Conservation (phyloP, 495 filamentous ascomycete genomes). For the Neurospora sp. region DNA sequence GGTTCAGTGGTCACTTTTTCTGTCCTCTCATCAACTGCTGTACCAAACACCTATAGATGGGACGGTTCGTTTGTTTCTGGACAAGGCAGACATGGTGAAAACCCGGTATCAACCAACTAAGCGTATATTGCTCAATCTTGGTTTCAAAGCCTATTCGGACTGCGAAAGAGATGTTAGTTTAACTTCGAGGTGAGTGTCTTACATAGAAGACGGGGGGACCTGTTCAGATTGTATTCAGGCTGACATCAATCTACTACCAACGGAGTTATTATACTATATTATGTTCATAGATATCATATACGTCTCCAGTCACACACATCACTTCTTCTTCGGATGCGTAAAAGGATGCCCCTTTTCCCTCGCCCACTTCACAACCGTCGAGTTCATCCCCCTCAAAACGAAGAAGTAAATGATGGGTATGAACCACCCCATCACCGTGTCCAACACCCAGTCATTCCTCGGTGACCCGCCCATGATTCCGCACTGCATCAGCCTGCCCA, state of each 20-base stretch:
- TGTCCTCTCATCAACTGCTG: no score
- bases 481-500: conserved; percentile 60
- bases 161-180: neutral
- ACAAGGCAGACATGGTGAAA: no score
- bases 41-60: no score
- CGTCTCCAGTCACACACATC: neutral
- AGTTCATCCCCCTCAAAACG: conserved; percentile 46
- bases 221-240: neutral
- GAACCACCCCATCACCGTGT: conserved; percentile 50
- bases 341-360: conserved; percentile 48
- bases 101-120: no score
- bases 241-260: neutral
- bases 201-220: neutral
- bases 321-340: conserved; percentile 21
- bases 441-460: conserved; percentile 49
- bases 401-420: conserved; percentile 51
- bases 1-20: no score
- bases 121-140: no score
- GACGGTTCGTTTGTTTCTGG: no score
- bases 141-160: neutral
- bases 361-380: conserved; percentile 47
- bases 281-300: neutral
- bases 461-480: conserved; percentile 44
- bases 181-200: neutral
- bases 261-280: neutral